Conservation (phyloP, 139 green algal species). For the Micractinium sp. region DNA sequence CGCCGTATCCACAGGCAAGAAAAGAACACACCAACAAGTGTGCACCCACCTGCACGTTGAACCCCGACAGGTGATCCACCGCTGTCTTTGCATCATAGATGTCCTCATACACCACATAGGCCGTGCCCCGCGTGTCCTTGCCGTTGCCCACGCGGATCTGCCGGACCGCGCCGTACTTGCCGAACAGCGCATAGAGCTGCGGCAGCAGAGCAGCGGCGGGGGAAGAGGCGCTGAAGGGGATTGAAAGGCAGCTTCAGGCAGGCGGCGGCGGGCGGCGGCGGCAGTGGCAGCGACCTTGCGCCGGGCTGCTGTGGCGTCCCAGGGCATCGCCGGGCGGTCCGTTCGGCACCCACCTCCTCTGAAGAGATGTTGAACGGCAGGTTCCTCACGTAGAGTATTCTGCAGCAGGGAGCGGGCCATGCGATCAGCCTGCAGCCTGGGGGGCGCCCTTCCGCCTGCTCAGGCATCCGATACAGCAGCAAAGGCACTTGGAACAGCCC, state of each 20-base stretch:
- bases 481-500: neutral
- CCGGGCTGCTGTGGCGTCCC: neutral
- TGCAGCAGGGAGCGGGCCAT: neutral
- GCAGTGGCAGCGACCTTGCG: too few species aligned
- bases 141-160: constrained; percentile 87
- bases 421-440: neutral
- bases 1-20: neutral
- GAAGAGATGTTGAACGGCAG: constrained; percentile 96
- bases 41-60: constrained; percentile 87
- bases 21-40: neutral
- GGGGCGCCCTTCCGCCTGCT: neutral
- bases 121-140: constrained; percentile 96
- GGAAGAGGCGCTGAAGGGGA: neutral
- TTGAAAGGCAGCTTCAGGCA: neutral
- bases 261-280: neutral
- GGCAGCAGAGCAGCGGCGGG: neutral
- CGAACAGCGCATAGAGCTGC: constrained; percentile 96
- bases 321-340: neutral
- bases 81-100: constrained; percentile 98
- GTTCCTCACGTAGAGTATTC: constrained; percentile 91
- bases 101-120: constrained; percentile 99
- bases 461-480: neutral
- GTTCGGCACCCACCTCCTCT: constrained; percentile 75
- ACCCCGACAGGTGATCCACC: constrained; percentile 90
- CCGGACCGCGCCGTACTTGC: constrained; percentile 95